phyloP scores from a whole-genome alignment of 73 alveolate species.

The Tetrahymena thermophila region DNA sequence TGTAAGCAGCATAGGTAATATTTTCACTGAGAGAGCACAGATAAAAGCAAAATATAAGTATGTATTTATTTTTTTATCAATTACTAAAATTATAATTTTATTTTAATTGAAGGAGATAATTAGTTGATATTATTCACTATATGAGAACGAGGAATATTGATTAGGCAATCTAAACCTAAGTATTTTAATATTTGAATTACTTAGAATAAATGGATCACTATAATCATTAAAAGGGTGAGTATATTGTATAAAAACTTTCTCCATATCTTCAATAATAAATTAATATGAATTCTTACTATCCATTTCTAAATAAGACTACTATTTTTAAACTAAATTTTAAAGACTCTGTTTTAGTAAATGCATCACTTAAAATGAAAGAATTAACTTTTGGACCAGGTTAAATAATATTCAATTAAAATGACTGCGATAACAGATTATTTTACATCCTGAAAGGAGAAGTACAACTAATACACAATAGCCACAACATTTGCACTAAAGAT shows the following conservation, averaged over 20 bases:
- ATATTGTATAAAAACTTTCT: neutral
- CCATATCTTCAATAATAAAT: neutral
- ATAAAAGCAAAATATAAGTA: neutral
- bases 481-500: neutral
- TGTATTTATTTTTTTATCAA: neutral
- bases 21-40: neutral
- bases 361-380: neutral
- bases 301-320: neutral
- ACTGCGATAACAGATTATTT: neutral
- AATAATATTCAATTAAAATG: neutral
- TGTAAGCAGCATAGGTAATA: conserved; percentile 18
- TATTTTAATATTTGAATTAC: neutral
- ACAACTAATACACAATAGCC: neutral
- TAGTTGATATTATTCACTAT: neutral
- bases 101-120: neutral
- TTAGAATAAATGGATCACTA: neutral
- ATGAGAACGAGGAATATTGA: neutral
- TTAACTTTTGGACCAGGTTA: neutral
- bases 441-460: neutral
- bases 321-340: neutral
- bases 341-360: neutral
- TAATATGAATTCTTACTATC: neutral
- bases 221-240: neutral
- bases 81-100: neutral
- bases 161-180: neutral